These are phyloP conservation scores for Taiozyma sp. DNA, from an alignment of 1,139 yeast genomes.

Conservation along the genomic window DNA sequence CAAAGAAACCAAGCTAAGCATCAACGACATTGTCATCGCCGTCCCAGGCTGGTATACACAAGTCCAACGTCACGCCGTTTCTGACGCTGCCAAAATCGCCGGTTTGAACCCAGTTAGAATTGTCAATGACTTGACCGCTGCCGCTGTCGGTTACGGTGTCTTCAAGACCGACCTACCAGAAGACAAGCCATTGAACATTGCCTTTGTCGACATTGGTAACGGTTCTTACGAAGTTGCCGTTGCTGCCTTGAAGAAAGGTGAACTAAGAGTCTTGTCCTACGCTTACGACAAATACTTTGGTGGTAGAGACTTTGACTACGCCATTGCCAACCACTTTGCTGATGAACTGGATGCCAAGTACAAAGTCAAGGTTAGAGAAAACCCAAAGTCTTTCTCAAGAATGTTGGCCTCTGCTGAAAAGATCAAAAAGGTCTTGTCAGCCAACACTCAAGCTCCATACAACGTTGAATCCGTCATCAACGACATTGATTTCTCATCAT, in stretches of 20 bases:
- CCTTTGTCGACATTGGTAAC: slow-evolving; percentile 95
- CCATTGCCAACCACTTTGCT: slow-evolving; percentile 93
- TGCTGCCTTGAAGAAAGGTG: slow-evolving; percentile 94
- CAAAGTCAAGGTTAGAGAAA: slow-evolving; percentile 85
- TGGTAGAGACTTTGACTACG: slow-evolving; percentile 94
- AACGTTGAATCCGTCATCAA: slow-evolving; percentile 95
- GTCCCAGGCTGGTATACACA: slow-evolving; percentile 98
- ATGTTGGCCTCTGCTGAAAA: slow-evolving; percentile 87
- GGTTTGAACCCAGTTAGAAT: slow-evolving; percentile 97
- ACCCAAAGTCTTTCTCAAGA: slow-evolving; percentile 95
- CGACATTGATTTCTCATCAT: slow-evolving; percentile 91
- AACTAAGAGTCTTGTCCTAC: slow-evolving; percentile 85
- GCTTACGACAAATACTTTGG: slow-evolving; percentile 96
- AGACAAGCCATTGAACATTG: slow-evolving; percentile 84
- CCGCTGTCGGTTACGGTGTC: slow-evolving; percentile 98
- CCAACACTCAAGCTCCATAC: slow-evolving; percentile 92
- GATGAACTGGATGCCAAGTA: slow-evolving; percentile 85
- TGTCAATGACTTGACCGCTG: slow-evolving; percentile 96
- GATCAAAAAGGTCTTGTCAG: slow-evolving; percentile 93
- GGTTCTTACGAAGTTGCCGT: slow-evolving; percentile 89
- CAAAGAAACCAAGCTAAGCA: slow-evolving; percentile 75
- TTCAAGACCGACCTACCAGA: slow-evolving; percentile 95
- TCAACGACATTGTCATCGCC: slow-evolving; percentile 86
- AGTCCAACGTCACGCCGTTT: slow-evolving; percentile 92
- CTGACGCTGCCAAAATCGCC: slow-evolving; percentile 94